phyloP scores from a whole-genome alignment of 371 early-diverging fungal genomes.

The Rhizopus stolonifer region DNA sequence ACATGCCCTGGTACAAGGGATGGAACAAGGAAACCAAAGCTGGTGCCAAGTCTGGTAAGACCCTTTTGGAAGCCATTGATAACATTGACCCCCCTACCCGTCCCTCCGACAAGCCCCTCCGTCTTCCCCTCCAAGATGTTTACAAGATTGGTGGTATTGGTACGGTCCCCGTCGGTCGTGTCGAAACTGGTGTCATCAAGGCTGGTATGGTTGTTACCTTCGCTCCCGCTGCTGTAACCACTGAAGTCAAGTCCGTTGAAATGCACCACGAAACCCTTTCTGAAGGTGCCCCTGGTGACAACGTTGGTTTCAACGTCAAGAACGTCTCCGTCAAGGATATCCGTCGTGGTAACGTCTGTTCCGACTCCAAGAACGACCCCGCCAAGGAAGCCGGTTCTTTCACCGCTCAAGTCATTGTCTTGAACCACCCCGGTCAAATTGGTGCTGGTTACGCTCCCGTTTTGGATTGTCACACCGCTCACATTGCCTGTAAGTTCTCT shows the following conservation, averaged over 20 bases:
- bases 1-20: slow-evolving; percentile 97
- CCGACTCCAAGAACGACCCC: slow-evolving; percentile 96
- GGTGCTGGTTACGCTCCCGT: slow-evolving; percentile 89
- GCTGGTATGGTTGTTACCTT: slow-evolving; percentile 90
- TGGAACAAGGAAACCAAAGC: slow-evolving; percentile 88
- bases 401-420: slow-evolving; percentile 92
- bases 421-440: slow-evolving; percentile 97
- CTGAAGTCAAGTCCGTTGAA: slow-evolving; percentile 98
- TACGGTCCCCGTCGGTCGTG: slow-evolving; percentile 95
- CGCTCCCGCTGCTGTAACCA: slow-evolving; percentile 84
- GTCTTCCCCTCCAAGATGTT: slow-evolving; percentile 96
- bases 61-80: slow-evolving; percentile 94
- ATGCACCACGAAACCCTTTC: slow-evolving; percentile 95
- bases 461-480: slow-evolving; percentile 96
- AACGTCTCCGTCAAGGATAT: slow-evolving; percentile 94
- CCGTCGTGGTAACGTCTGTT: slow-evolving; percentile 96
- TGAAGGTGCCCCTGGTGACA: slow-evolving; percentile 96
- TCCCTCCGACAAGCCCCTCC: slow-evolving; percentile 93
- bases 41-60: slow-evolving; percentile 82
- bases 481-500: slow-evolving; percentile 92
- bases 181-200: slow-evolving; percentile 95
- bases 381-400: slow-evolving; percentile 92
- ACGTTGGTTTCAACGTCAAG: slow-evolving; percentile 98
- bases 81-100: slow-evolving; percentile 90
- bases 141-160: slow-evolving; percentile 98